Evolutionary conservation across 768 basidiomycete genomes (phyloP).

Genomic region (Rhodotorula toruloides): DNA sequence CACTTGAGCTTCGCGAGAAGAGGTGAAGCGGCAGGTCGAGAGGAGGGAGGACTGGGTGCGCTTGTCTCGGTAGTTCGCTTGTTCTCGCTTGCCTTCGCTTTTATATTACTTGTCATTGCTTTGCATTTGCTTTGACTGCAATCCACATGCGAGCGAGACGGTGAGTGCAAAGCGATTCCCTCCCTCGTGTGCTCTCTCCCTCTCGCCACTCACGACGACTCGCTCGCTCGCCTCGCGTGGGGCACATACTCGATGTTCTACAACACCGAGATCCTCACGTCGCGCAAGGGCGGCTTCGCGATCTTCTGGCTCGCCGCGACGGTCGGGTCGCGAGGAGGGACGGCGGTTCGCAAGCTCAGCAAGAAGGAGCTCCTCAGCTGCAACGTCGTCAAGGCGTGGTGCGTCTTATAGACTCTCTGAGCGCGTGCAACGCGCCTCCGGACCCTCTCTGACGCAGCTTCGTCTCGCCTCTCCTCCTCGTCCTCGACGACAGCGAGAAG

Average conservation of each 20-base stretch:
- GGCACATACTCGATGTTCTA: conserved; percentile 17
- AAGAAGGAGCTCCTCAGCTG: conserved; percentile 27
- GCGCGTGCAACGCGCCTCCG: too few relatives aligned
- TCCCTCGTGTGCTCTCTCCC: neutral
- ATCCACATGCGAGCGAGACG: too few relatives aligned
- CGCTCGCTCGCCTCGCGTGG: neutral
- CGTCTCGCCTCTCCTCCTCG: neutral
- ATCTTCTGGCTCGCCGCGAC: conserved; percentile 37
- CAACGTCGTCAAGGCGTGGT: conserved; percentile 32
- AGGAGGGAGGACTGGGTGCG: too few relatives aligned
- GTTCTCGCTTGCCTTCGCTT: neutral
- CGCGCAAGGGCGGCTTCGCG: conserved; percentile 31
- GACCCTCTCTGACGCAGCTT: neutral
- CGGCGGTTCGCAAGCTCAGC: conserved; percentile 14
- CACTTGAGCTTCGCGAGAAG: too few relatives aligned
- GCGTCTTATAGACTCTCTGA: neutral
- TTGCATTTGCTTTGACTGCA: accelerated
- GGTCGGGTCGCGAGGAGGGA: conserved; percentile 13
- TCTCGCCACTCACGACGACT: neutral
- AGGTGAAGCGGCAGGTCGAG: too few relatives aligned
- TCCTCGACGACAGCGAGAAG: conserved; percentile 18
- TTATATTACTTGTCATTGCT: neutral
- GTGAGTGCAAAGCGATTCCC: too few relatives aligned
- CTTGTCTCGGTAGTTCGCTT: neutral
- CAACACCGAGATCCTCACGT: conserved; percentile 28